Evolutionary conservation across 2,329 filamentous ascomycete species (phyloP).

Genomic region (Cladosporium austrohemisphaericum): DNA sequence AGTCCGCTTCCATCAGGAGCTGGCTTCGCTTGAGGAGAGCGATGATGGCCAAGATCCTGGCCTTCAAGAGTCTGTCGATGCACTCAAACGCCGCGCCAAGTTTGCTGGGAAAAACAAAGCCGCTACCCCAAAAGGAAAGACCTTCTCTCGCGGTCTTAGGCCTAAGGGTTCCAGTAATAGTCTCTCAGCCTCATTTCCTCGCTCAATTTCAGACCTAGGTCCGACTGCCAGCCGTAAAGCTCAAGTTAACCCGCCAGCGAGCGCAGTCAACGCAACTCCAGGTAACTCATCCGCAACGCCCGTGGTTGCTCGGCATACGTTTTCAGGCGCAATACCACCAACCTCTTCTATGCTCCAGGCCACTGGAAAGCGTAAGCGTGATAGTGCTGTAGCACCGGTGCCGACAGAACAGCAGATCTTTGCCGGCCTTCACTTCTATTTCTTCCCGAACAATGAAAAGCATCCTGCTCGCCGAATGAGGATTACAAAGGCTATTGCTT

Average conservation of each 20-base stretch:
- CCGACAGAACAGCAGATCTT: conserved; percentile 30
- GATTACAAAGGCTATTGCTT: conserved; percentile 70
- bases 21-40: conserved; percentile 12
- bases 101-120: background rate
- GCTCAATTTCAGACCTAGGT: conserved; percentile 25
- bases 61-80: conserved; percentile 14
- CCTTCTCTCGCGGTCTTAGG: background rate
- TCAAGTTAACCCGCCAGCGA: background rate
- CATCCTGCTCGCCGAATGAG: conserved; percentile 63
- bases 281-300: background rate
- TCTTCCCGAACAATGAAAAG: conserved; percentile 76
- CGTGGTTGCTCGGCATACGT: conserved; percentile 15
- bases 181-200: conserved; percentile 17
- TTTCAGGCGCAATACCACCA: conserved; percentile 19
- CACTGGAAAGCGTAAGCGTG: conserved; percentile 30
- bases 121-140: background rate
- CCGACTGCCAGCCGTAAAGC: background rate
- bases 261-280: background rate
- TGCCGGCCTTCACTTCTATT: conserved; percentile 45
- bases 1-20: background rate
- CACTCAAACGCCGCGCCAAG: background rate
- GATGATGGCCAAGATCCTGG: conserved; percentile 23
- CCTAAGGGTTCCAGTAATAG: background rate
- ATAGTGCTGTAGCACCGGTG: conserved; percentile 20
- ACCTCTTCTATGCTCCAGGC: conserved; percentile 16